Evolutionary conservation across 2,329 filamentous ascomycete species (phyloP), one percentile per base, ranked within the genome.

Genomic region (Xylariaceae sp.): DNA sequence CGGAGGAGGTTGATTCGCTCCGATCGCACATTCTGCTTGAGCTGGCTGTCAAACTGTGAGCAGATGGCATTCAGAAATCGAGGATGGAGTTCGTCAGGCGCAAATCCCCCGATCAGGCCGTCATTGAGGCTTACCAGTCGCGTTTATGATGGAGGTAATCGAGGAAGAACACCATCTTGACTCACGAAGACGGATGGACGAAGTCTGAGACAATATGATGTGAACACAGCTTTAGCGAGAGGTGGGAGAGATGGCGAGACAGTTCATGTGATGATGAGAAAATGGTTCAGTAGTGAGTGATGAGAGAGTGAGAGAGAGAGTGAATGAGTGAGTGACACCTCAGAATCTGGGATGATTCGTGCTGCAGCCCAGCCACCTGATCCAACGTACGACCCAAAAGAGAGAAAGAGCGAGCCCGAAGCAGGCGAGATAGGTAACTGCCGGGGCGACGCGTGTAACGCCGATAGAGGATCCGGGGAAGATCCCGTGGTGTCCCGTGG

Each of bases 1-100:
- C 81, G 74, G 5, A 97, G 82, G 4, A 80, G 81, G 42, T 81
- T 79, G 66, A 97, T 89, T 55, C 89, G 86, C 53, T 81, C 76
- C 13, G 80, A 77, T 47, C 93, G 87, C 73, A 96, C 86, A 62
- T 84, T 75, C 76, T 94, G 89, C 78, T 97, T 97, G 73, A 84
- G 82, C 67, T 85, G 80, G 77, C 91, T 96, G 69, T 53, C 2
- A 15, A 18, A 5, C 34, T 63, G 67, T 78, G 60, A 78, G 64
- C 15, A 30, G 35, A 17, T 53, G 15, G 54, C 35, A 56, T 52
- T 45, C n/a, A 39, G 9, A 52, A 35, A 55, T 18, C 23, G 18
- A 45, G 53, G n/a, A 52, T n/a, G 10, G 49, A 39, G 48, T 34
- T 18, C 2, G 17, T 8, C 7, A 23, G 54, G 8, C 47, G 9